phyloP scores from a whole-genome alignment of 208 protist genomes.

The Trypanosomatidae sp. region DNA sequence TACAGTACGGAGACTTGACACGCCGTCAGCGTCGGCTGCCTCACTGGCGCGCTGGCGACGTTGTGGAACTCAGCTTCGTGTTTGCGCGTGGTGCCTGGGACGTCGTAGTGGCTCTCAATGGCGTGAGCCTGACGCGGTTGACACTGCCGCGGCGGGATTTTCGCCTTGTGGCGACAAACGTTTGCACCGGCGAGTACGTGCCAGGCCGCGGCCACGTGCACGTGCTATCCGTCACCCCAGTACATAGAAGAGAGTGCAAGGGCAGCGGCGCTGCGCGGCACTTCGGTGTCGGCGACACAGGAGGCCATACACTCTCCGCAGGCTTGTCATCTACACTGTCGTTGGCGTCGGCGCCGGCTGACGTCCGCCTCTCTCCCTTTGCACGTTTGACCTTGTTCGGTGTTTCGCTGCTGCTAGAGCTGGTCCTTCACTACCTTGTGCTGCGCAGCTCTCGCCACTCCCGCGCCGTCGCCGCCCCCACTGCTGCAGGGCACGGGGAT shows the following conservation, averaged over 20 bases:
- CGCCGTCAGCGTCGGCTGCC: conserved; percentile 29
- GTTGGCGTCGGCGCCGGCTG: conserved; percentile 15
- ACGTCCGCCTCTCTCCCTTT: conserved; percentile 30
- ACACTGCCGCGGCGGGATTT: conserved; percentile 31
- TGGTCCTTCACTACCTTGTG: conserved; percentile 29
- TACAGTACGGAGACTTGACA: conserved; percentile 27
- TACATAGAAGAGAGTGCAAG: neutral
- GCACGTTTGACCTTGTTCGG: conserved; percentile 26
- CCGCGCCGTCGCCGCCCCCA: neutral
- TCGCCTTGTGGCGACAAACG: conserved; percentile 27
- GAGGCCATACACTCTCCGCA: neutral
- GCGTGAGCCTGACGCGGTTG: conserved; percentile 41
- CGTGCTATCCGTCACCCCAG: conserved; percentile 24
- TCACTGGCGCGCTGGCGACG: conserved; percentile 43
- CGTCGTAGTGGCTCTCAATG: conserved; percentile 49
- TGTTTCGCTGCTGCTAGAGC: conserved; percentile 26
- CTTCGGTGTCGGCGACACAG: neutral
- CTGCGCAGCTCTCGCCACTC: conserved; percentile 25
- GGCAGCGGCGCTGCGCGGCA: neutral
- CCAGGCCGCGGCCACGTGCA: conserved; percentile 23
- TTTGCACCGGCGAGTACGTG: conserved; percentile 16
- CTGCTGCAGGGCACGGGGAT: neutral
- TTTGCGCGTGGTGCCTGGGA: conserved; percentile 43
- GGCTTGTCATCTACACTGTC: neutral
- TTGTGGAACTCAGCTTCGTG: conserved; percentile 41